Evolutionary conservation across 139 green algal genomes (phyloP).

Genomic region (Spirogloea muscicola): DNA sequence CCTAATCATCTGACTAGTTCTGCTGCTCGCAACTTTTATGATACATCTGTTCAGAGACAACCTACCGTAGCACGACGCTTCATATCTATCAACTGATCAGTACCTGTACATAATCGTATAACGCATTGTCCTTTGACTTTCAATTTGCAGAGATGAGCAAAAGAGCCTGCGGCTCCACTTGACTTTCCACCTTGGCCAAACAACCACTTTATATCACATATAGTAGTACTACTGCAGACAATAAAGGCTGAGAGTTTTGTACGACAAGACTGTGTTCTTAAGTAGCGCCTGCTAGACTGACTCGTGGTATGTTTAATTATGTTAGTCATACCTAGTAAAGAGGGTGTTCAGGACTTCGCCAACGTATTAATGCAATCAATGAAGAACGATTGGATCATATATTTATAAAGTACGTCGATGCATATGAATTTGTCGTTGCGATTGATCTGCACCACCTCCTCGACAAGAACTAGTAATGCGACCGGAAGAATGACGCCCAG

Average conservation of each 20-base stretch:
- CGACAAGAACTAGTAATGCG: slow-evolving; percentile 12
- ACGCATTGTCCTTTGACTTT: neutral
- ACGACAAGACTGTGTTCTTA: neutral
- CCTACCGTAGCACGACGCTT: slow-evolving; percentile 10
- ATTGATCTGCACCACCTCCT: slow-evolving; percentile 13
- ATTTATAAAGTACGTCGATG: slow-evolving; percentile 5
- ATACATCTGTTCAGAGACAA: slow-evolving; percentile 18
- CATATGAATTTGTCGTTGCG: slow-evolving; percentile 13
- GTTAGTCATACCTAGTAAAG: neutral
- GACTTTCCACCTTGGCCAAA: neutral
- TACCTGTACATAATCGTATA: slow-evolving; percentile 1
- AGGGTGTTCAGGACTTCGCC: neutral
- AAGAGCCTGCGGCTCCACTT: slow-evolving; percentile 1
- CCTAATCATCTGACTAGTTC: slow-evolving; percentile 19
- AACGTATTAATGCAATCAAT: slow-evolving; percentile 21
- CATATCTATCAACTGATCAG: neutral
- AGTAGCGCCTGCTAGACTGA: slow-evolving; percentile 1
- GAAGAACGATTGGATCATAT: slow-evolving; percentile 20
- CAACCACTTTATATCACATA: neutral
- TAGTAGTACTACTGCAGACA: neutral
- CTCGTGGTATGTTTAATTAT: neutral
- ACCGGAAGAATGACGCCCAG: slow-evolving; percentile 18
- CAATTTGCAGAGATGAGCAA: slow-evolving; percentile 4
- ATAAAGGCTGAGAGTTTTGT: neutral
- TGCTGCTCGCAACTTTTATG: slow-evolving; percentile 15